Percentiles rank a stretch among this genome's conserved stretches.
phyloP scores from a whole-genome alignment of 2,329 filamentous ascomycete species.

The Bipolaris victoriae region DNA sequence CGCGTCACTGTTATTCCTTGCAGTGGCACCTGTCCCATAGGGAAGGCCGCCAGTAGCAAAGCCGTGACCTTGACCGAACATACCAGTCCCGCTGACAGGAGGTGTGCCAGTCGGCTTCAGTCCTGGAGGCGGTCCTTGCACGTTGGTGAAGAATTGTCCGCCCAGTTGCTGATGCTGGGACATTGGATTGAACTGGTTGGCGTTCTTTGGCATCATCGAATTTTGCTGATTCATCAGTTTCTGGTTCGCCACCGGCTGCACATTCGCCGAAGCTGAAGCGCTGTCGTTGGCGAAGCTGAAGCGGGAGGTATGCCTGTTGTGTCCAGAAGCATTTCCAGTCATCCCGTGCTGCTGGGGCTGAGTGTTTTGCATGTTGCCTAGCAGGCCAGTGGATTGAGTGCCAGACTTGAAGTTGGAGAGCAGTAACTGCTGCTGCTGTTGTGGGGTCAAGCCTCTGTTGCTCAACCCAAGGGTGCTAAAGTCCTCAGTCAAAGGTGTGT shows the following conservation, averaged over 20 bases:
- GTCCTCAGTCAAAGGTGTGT: slow-evolving; percentile 44
- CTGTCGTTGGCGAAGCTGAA: slow-evolving; percentile 86
- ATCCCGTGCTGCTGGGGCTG: slow-evolving; percentile 56
- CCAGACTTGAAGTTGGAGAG: slow-evolving; percentile 66
- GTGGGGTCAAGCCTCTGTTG: slow-evolving; percentile 76
- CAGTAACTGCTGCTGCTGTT: slow-evolving; percentile 73
- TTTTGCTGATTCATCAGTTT: slow-evolving; percentile 84
- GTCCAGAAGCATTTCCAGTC: slow-evolving; percentile 66
- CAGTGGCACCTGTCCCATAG: slow-evolving; percentile 65
- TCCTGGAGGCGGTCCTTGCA: slow-evolving; percentile 92
- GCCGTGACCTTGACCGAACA: slow-evolving; percentile 88
- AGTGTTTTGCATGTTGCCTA: slow-evolving; percentile 55
- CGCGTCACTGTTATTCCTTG: slow-evolving; percentile 79
- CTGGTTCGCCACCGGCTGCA: slow-evolving; percentile 79
- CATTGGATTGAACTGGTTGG: slow-evolving; percentile 57
- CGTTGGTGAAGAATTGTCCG: slow-evolving; percentile 79
- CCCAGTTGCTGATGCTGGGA: slow-evolving; percentile 61
- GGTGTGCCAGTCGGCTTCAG: slow-evolving; percentile 95
- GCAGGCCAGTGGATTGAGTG: slow-evolving; percentile 61
- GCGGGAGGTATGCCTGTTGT: slow-evolving; percentile 82
- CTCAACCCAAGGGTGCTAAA: slow-evolving; percentile 57
- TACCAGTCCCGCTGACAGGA: slow-evolving; percentile 76
- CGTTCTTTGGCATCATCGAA: slow-evolving; percentile 74
- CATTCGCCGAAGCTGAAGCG: slow-evolving; percentile 63
- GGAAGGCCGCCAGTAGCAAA: slow-evolving; percentile 73